These are phyloP conservation scores for Phlebiopsis gigantea DNA, from an alignment of 768 basidiomycete genomes.

Conservation along the genomic window DNA sequence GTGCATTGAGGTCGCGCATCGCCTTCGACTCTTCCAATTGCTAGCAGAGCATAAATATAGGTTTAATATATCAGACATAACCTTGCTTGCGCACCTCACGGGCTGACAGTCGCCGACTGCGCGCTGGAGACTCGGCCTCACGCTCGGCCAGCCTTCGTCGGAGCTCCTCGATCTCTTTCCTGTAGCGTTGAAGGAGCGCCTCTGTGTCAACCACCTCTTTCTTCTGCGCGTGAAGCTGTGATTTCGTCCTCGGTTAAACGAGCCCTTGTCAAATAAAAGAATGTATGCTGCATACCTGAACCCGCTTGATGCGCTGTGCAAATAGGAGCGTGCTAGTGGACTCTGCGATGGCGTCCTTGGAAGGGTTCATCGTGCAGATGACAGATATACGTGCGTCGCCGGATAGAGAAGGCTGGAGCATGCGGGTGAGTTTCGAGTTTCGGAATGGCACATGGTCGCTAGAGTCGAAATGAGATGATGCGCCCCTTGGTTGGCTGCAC, in stretches of 20 bases:
- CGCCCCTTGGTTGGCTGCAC: neutral
- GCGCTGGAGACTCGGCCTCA: slow-evolving; percentile 56
- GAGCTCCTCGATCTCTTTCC: slow-evolving; percentile 91
- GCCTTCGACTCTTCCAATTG: slow-evolving; percentile 83
- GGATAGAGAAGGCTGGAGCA: slow-evolving; percentile 91
- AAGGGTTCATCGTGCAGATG: slow-evolving; percentile 93
- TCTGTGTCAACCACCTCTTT: slow-evolving; percentile 93
- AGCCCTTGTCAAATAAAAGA: neutral
- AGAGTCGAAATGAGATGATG: neutral
- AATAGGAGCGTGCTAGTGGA: slow-evolving; percentile 87
- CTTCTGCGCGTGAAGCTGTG: slow-evolving; percentile 77
- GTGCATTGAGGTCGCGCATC: slow-evolving; percentile 74
- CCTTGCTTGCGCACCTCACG: slow-evolving; percentile 38
- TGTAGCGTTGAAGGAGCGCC: slow-evolving; percentile 89
- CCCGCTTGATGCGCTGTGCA: slow-evolving; percentile 86
- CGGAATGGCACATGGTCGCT: slow-evolving; percentile 93
- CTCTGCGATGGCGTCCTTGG: slow-evolving; percentile 71
- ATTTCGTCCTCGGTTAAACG: neutral
- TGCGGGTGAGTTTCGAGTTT: slow-evolving; percentile 90
- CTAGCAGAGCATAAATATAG: slow-evolving; percentile 28
- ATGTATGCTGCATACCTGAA: slow-evolving; percentile 47
- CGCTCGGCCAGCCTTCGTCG: slow-evolving; percentile 66
- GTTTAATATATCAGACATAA: neutral
- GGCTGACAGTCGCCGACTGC: slow-evolving; percentile 39
- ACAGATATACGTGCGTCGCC: slow-evolving; percentile 96